Conservation (phyloP, 202 grass and related monocot genomes). For the Hordeum pubiflorum region DNA sequence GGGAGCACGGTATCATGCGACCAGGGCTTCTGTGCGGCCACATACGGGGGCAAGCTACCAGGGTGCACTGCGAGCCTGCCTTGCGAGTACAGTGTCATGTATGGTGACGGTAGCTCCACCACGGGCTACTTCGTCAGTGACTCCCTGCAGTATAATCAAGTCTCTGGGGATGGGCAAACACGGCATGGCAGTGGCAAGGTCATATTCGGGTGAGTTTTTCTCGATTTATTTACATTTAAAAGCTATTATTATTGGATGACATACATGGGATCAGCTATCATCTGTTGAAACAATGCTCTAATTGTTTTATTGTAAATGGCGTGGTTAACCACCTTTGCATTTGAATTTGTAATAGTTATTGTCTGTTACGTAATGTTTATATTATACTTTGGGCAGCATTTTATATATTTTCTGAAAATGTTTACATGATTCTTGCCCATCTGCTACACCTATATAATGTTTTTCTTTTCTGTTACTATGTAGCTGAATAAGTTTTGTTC, state of each 20-base stretch:
- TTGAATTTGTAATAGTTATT: neutral
- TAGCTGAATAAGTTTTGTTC: neutral
- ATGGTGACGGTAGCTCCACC: constrained; percentile 89
- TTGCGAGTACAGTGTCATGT: constrained; percentile 68
- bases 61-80: constrained; percentile 41
- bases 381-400: neutral
- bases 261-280: neutral
- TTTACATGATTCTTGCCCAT: neutral
- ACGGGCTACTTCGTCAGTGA: constrained; percentile 63
- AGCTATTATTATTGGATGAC: neutral
- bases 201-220: constrained; percentile 64
- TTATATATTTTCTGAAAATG: neutral
- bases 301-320: neutral
- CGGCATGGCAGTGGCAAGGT: constrained; percentile 41
- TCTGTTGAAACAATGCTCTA: neutral
- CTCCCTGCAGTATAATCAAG: constrained; percentile 61
- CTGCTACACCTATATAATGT: neutral
- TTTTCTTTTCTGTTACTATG: neutral
- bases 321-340: neutral
- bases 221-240: neutral
- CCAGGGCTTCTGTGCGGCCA: constrained; percentile 49
- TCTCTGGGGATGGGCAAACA: constrained; percentile 61
- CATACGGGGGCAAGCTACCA: constrained; percentile 38
- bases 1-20: constrained; percentile 39
- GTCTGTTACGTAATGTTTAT: neutral